phyloP scores from a whole-genome alignment of 2,329 filamentous ascomycete genomes.

The Clonostachys chloroleuca region DNA sequence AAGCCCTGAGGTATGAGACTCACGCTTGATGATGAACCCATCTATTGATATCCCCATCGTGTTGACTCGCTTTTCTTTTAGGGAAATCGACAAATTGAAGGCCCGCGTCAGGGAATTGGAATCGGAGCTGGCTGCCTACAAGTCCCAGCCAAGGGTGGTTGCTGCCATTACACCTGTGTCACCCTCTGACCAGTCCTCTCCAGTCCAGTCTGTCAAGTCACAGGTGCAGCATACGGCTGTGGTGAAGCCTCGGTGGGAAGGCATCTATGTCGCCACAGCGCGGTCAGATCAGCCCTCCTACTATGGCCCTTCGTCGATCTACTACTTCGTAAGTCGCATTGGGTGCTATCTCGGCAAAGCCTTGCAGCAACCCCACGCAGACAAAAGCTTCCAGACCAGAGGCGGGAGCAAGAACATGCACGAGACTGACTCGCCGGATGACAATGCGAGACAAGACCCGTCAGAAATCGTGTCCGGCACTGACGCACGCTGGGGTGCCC shows the following conservation, averaged over 20 bases:
- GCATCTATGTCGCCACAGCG: slow-evolving; percentile 26
- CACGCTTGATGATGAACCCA: too few species aligned
- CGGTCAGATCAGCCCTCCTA: slow-evolving; percentile 27
- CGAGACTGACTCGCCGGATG: background rate
- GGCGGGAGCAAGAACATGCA: slow-evolving; percentile 6
- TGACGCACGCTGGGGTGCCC: slow-evolving; percentile 5
- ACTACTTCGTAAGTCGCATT: slow-evolving; percentile 38
- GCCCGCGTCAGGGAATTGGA: slow-evolving; percentile 21
- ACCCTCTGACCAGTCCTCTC: slow-evolving; percentile 3
- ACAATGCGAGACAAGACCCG: background rate
- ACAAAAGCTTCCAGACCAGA: slow-evolving; percentile 7
- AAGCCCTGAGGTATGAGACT: slow-evolving; percentile 8
- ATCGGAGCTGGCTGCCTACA: slow-evolving; percentile 6
- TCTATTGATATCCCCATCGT: too few species aligned
- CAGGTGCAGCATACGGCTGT: background rate
- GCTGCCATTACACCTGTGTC: slow-evolving; percentile 1
- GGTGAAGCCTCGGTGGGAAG: slow-evolving; percentile 13
- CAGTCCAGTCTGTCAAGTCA: background rate
- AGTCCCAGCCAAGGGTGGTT: slow-evolving; percentile 1
- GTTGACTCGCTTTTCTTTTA: background rate
- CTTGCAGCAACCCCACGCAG: slow-evolving; percentile 16
- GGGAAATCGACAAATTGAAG: slow-evolving; percentile 27
- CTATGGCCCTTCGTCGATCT: slow-evolving; percentile 37
- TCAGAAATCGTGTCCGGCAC: background rate
- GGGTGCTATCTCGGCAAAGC: slow-evolving; percentile 24